Conservation (phyloP, 768 basidiomycete species). For the Kwoniella europaea region DNA sequence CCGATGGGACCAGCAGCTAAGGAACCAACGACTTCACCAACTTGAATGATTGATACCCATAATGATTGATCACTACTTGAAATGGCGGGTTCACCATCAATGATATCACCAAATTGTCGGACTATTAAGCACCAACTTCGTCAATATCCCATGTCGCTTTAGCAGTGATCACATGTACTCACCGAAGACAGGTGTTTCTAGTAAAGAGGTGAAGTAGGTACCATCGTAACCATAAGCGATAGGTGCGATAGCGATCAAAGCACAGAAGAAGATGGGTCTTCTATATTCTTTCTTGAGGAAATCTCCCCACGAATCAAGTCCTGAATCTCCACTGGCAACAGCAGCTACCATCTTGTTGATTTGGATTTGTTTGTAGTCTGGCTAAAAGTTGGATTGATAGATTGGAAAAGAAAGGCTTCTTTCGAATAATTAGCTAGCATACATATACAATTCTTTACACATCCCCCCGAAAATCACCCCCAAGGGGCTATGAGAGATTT, state of each 20-base stretch:
- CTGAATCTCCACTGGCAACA: slow-evolving; percentile 11
- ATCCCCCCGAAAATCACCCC: not conserved
- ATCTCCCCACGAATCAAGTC: slow-evolving; percentile 22
- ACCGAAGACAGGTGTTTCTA: slow-evolving; percentile 43
- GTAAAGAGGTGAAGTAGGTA: slow-evolving; percentile 53
- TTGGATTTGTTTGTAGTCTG: too few relatives aligned
- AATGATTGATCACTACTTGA: slow-evolving; percentile 41
- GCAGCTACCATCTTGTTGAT: slow-evolving; percentile 30
- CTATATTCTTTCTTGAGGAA: slow-evolving; percentile 35
- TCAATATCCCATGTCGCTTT: too few relatives aligned
- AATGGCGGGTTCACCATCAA: slow-evolving; percentile 31
- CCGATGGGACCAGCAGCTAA: slow-evolving; percentile 54
- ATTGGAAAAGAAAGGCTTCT: not conserved
- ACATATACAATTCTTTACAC: not conserved
- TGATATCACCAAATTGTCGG: slow-evolving; percentile 40
- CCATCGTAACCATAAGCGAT: slow-evolving; percentile 47
- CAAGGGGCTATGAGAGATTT: not conserved
- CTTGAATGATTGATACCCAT: slow-evolving; percentile 52
- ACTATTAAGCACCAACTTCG: not conserved
- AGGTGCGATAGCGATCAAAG: slow-evolving; percentile 32
- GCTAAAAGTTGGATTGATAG: too few relatives aligned
- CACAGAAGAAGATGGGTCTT: slow-evolving; percentile 35
- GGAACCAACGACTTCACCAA: slow-evolving; percentile 57
- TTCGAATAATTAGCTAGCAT: not conserved
- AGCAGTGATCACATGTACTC: slow-evolving; percentile 14